A percentile compares a stretch with the other conserved stretches of the same genome.
Evolutionary conservation across 345 rosid genomes (phyloP).

Genomic region (Salix exigua): DNA sequence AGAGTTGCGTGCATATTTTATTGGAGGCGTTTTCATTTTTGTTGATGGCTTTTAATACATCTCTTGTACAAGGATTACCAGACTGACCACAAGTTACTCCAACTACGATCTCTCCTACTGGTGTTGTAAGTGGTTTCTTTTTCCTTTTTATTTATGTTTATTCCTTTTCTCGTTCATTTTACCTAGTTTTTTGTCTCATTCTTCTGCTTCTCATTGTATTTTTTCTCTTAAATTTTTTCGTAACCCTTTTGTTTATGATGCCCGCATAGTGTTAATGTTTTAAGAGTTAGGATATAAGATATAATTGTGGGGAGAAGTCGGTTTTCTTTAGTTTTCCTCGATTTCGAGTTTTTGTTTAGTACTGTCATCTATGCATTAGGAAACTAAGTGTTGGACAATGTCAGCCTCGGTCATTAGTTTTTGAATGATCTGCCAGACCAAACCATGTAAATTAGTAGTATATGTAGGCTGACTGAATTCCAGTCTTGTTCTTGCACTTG

Average conservation of each 20-base stretch:
- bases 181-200: not conserved
- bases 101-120: conserved; percentile 74
- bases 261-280: not conserved
- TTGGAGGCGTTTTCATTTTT: not conserved
- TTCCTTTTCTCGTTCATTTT: too few relatives aligned
- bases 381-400: not conserved
- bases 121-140: conserved; percentile 56
- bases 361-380: not conserved
- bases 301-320: not conserved
- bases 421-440: not conserved
- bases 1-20: not conserved
- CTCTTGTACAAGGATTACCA: conserved; percentile 90
- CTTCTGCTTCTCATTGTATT: not conserved
- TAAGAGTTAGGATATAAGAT: not conserved
- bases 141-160: too few relatives aligned
- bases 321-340: too few relatives aligned
- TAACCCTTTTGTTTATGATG: not conserved
- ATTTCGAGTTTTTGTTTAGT: not conserved
- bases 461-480: too few relatives aligned
- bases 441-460: too few relatives aligned
- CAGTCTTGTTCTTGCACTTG: not conserved
- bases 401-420: not conserved
- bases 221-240: not conserved
- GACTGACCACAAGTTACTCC: conserved; percentile 79
- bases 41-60: conserved; percentile 40